phyloP scores from a whole-genome alignment of 306 rosid species.

The Rosa persica region DNA sequence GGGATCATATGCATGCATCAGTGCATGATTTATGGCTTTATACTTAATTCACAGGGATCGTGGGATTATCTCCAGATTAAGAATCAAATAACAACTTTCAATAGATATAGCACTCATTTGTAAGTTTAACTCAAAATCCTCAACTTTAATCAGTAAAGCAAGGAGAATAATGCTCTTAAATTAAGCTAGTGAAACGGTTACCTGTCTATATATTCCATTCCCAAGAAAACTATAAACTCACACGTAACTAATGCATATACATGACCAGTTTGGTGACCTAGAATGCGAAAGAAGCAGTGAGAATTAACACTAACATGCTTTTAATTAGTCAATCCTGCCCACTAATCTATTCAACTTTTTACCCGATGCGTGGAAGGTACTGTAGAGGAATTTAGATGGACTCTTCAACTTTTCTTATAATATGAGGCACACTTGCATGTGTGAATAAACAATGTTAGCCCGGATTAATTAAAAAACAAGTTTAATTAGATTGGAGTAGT shows the following conservation, averaged over 20 bases:
- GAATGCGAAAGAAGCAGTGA: neutral
- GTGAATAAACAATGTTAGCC: no score
- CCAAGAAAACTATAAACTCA: neutral
- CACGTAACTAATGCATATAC: neutral
- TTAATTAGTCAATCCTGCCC: neutral
- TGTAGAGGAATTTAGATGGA: neutral
- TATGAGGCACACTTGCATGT: no score
- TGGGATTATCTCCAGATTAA: neutral
- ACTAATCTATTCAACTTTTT: neutral
- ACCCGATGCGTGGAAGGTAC: neutral
- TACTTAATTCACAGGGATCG: neutral
- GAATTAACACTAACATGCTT: neutral
- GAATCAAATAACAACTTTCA: neutral
- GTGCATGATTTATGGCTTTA: neutral
- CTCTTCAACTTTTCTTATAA: neutral
- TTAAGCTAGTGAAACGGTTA: neutral
- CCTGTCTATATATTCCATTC: neutral
- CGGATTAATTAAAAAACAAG: neutral
- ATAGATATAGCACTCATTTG: neutral
- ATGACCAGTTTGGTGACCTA: neutral
- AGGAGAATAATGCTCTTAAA: neutral
- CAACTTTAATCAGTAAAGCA: neutral
- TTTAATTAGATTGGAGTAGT: neutral
- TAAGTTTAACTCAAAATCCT: neutral
- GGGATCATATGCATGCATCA: neutral